Evolutionary conservation across 371 early-diverging fungal genomes (phyloP).

Genomic region (Mortierella sp.): DNA sequence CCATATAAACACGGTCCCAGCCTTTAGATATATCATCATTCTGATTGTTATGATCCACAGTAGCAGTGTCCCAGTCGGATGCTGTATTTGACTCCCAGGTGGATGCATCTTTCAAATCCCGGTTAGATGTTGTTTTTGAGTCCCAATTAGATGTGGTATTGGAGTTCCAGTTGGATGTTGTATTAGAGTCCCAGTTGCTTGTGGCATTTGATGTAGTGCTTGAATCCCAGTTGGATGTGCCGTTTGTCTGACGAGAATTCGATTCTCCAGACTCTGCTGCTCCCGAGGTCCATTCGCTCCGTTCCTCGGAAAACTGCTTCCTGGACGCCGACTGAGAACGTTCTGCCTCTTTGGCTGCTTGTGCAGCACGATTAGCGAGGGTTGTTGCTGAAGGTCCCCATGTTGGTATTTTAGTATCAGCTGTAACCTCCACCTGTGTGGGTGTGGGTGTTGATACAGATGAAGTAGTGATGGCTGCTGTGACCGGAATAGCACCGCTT

Average conservation of each 20-base stretch:
- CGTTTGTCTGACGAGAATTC: conserved; percentile 12
- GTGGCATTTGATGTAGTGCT: too few species aligned
- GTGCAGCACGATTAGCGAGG: conserved; percentile 43
- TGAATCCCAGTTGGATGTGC: conserved; percentile 1
- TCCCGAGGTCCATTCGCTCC: conserved; percentile 5
- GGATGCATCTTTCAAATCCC: too few species aligned
- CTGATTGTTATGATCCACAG: conserved; percentile 12
- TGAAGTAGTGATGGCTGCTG: not conserved
- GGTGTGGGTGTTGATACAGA: not conserved
- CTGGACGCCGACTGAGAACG: conserved; percentile 18
- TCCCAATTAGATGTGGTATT: too few species aligned
- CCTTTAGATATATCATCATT: not conserved
- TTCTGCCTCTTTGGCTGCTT: conserved; percentile 27
- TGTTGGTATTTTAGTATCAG: conserved; percentile 30
- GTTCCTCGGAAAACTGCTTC: conserved; percentile 22
- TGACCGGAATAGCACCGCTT: not conserved
- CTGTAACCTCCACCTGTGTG: not conserved
- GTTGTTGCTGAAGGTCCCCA: conserved; percentile 51
- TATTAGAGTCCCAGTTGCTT: too few species aligned
- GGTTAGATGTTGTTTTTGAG: too few species aligned
- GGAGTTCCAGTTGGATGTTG: too few species aligned
- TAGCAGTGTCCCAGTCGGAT: not conserved
- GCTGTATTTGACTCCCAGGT: too few species aligned
- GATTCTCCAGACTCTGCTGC: not conserved
- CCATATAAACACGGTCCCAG: not conserved